These are phyloP conservation scores for Agrocybe praecox DNA, from an alignment of 768 basidiomycete genomes.

Conservation along the genomic window DNA sequence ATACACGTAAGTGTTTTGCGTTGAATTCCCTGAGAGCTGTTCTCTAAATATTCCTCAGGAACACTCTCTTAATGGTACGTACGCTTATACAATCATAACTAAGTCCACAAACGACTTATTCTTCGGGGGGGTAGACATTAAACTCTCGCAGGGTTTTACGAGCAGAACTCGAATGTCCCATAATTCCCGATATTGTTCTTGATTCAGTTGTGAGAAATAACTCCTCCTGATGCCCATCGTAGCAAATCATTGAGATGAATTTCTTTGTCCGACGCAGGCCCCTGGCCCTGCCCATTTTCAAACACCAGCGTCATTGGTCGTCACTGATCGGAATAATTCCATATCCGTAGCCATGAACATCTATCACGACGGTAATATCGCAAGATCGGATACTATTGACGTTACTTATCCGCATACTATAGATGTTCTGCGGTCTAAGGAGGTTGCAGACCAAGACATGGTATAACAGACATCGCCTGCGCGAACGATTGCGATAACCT, in stretches of 20 bases:
- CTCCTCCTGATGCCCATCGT: not conserved
- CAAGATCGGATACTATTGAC: not conserved
- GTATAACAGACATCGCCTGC: not conserved
- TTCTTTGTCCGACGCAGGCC: too few relatives aligned
- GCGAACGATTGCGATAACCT: too few relatives aligned
- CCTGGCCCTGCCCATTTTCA: not conserved
- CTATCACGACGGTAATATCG: not conserved
- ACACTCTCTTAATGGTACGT: slow-evolving; percentile 25
- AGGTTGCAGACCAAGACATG: not conserved
- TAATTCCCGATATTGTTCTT: slow-evolving; percentile 19
- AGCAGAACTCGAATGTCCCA: slow-evolving; percentile 19
- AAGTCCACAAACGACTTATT: too few relatives aligned
- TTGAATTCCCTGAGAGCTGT: not conserved
- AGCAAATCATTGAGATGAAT: too few relatives aligned
- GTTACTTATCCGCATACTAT: not conserved
- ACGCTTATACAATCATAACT: too few relatives aligned
- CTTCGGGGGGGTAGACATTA: slow-evolving; percentile 26
- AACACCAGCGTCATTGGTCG: not conserved
- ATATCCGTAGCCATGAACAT: not conserved
- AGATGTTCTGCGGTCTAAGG: not conserved
- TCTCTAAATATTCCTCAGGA: slow-evolving; percentile 16
- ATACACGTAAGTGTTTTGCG: slow-evolving; percentile 25
- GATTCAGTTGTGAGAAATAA: slow-evolving; percentile 16
- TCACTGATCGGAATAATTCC: not conserved
- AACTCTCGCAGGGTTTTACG: slow-evolving; percentile 27